Evolutionary conservation across 257 asterid species (phyloP).

Genomic region (Solanum sejunctum): DNA sequence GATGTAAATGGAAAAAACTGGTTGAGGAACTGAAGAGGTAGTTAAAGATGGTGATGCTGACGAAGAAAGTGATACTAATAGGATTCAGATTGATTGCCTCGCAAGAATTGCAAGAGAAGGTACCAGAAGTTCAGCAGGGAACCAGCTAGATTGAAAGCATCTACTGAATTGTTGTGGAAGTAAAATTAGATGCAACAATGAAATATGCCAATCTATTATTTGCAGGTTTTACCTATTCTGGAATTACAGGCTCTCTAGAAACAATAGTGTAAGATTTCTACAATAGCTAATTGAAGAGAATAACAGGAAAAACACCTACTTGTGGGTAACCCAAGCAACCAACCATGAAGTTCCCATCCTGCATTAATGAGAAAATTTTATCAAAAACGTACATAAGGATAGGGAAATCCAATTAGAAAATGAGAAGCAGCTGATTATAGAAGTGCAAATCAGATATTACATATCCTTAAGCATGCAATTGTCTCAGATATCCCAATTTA

Average conservation of each 20-base stretch:
- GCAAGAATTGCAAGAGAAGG: neutral
- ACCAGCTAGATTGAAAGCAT: neutral
- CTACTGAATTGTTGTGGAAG: neutral
- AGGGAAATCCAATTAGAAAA: neutral
- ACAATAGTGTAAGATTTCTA: neutral
- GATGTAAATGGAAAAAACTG: neutral
- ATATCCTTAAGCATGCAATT: neutral
- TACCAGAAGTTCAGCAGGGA: neutral
- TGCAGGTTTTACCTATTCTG: neutral
- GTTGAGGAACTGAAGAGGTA: neutral
- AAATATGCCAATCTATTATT: neutral
- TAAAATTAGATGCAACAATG: neutral
- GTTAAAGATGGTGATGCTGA: neutral
- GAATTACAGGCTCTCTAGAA: neutral
- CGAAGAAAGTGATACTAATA: neutral
- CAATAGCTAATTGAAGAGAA: neutral
- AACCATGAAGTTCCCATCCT: conserved; percentile 99
- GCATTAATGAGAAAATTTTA: conserved; percentile 19
- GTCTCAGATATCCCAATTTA: neutral
- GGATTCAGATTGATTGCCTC: neutral
- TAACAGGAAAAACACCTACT: conserved; percentile 33
- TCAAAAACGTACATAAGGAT: neutral
- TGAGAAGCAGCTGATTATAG: neutral
- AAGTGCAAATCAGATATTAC: neutral
- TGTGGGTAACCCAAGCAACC: conserved; percentile 95